These are phyloP conservation scores for Blastobotrys serpentis DNA, from an alignment of 1,139 yeast genomes.

Conservation along the genomic window DNA sequence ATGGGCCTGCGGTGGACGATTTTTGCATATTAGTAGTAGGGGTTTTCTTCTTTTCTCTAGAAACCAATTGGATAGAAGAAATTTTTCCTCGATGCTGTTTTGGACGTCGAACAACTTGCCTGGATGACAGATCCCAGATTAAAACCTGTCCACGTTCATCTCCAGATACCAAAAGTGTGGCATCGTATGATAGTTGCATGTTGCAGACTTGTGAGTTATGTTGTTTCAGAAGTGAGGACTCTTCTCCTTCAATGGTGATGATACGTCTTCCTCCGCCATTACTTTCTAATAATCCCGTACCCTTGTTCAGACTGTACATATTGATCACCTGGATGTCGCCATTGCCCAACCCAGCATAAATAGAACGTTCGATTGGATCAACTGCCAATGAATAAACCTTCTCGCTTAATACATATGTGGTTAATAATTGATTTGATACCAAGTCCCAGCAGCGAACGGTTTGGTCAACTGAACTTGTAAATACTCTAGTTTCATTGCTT, in stretches of 20 bases:
- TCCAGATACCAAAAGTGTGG: slow-evolving; percentile 70
- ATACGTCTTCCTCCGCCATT: slow-evolving; percentile 57
- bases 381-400: slow-evolving; percentile 58
- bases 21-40: neutral
- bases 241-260: slow-evolving; percentile 32
- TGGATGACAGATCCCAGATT: slow-evolving; percentile 70
- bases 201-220: slow-evolving; percentile 47
- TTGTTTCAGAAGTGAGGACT: slow-evolving; percentile 24
- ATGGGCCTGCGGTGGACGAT: slow-evolving; percentile 9
- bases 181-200: slow-evolving; percentile 68
- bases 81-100: slow-evolving; percentile 47
- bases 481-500: slow-evolving; percentile 60
- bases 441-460: slow-evolving; percentile 57
- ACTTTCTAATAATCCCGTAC: slow-evolving; percentile 49
- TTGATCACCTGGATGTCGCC: slow-evolving; percentile 64
- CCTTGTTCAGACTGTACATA: slow-evolving; percentile 50
- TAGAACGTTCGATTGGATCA: slow-evolving; percentile 81
- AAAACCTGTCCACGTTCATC: slow-evolving; percentile 67
- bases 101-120: slow-evolving; percentile 68
- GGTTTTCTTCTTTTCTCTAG: slow-evolving; percentile 8
- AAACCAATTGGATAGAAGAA: slow-evolving; percentile 20
- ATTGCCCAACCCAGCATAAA: slow-evolving; percentile 66
- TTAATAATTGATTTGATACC: slow-evolving; percentile 44
- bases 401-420: slow-evolving; percentile 67
- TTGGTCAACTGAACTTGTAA: slow-evolving; percentile 70